Evolutionary conservation across 2,329 filamentous ascomycete genomes (phyloP), one percentile per base, ranked within the genome.

Genomic region (Pyrenophora seminiperda): DNA sequence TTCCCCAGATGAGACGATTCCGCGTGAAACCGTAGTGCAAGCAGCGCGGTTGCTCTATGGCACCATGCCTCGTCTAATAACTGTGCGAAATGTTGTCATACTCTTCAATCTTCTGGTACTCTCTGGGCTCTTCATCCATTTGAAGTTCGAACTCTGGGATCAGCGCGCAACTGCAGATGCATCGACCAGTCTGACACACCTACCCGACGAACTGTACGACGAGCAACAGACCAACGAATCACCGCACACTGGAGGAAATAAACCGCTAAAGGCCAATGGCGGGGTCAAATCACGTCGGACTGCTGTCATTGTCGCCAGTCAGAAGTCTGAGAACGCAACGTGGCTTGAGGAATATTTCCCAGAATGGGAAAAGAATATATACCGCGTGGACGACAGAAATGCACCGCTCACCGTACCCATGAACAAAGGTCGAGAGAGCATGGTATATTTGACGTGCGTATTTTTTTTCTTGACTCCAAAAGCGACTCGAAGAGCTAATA

Each of bases 341-440:
- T 77, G 75, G 75, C 65, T 77, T 15, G 52, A 63, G 4, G 55
- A 64, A 30, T 66, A 69, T 36, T 75, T 76, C 29, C 63, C 73
- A 0, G 43, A 69, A 7, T 77, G 73, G 71, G 62, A 71, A 46
- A 71, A 73, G 55, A 61, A 68, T 29, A 71, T 78, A 14, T 79
- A 79, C 59, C 64, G 68, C 4, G 76, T 77, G 1, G 75, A 79
- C 48, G 70, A 75, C 49, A 54, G 58, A 1, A 44, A 55, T 32
- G 74, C 75, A 4, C 46, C 56, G 19, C 61, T 77, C 17, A 76
- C 67, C 0, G 75, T 79, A 9, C 77, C 77, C 1, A 66, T 65
- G 39, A 79, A 80, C 56, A 79, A 79, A 58, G 77, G 77, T 0
- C 68, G 76, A 31, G 78, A 80, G 56, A 75, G 73, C 15, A 80